Evolutionary conservation across 257 asterid species (phyloP).

Genomic region (Plectranthus barbatus): DNA sequence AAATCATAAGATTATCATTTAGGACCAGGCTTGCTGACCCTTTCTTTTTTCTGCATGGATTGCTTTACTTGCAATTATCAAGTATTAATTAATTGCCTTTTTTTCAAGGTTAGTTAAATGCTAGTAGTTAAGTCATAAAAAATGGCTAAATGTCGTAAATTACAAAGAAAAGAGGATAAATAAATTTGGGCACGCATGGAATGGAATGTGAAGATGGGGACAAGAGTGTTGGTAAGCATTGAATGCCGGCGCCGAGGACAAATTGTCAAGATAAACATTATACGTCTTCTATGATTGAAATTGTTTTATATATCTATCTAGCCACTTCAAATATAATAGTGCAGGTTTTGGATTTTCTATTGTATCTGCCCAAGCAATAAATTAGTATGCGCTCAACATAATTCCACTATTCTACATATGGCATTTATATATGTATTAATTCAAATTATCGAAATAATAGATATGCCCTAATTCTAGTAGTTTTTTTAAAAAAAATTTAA

Average conservation of each 20-base stretch:
- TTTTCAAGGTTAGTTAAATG: too few species aligned
- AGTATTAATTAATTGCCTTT: too few species aligned
- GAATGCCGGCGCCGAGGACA: not conserved
- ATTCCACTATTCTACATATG: not conserved
- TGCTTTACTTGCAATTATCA: too few species aligned
- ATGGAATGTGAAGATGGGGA: not conserved
- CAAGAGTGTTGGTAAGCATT: constrained; percentile 1
- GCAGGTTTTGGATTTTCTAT: not conserved
- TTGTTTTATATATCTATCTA: not conserved
- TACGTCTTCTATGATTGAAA: not conserved
- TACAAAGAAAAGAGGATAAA: too few species aligned
- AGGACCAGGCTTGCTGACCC: too few species aligned
- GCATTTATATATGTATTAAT: too few species aligned
- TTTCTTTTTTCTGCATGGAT: too few species aligned
- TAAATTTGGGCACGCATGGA: too few species aligned
- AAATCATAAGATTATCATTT: too few species aligned
- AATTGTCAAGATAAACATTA: not conserved
- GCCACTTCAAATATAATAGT: not conserved
- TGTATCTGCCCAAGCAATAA: not conserved
- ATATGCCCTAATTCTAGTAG: not conserved
- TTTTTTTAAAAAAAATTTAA: too few species aligned
- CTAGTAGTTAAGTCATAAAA: too few species aligned
- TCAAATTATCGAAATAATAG: too few species aligned
- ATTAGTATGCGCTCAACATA: not conserved
- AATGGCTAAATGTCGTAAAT: not conserved